Base-by-base conservation (phyloP, 495 filamentous ascomycete genomes). In the Penicillium crystallinum region DNA sequence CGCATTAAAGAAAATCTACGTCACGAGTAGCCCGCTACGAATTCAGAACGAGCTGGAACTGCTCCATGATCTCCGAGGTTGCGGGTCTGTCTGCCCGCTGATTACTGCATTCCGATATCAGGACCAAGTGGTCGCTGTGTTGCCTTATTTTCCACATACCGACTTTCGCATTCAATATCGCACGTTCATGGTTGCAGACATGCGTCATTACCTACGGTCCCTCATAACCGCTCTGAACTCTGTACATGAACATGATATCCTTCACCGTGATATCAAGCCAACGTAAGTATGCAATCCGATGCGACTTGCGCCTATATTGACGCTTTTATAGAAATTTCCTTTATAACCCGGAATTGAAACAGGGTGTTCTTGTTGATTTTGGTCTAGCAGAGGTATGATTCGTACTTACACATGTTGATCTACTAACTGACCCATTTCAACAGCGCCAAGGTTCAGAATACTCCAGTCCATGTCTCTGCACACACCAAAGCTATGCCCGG, bases 211-310 rank as follows among this genome's bases (percentile, higher is more conserved):
- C 67, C 88, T 99, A 58, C 81, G 82, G 15, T 95, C 88, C 5
- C 78, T 99, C 8, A 91, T 99, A 65, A 83, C 82, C 5, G 93
- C 95, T 0, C 77, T 99, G 6, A 74, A 79, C 14, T 85, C 87
- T 18, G 90, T 97, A 9, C 93, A 99, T 67, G 75, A 76, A 31
- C 82, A 86, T 60, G 74, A 79, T 17, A 97, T 99, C 49, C 77
- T 99, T 15, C 93, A 99, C 65, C 86, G 93, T 47, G 93, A 99
- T 67, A 97, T 99, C 66, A 99, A 99, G 67, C 93, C 93, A n/a
- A 99, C 93, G 74, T 81, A 63, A 64, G 76, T 49, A 23, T 17
- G 15, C 19, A 31, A 18, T 33, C 17, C 8, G 33, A 9, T 22
- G 17, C 23, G 30, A 2, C 29, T 33, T 45, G 40, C 30, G 30